A percentile compares a stretch with the other conserved stretches of the same genome.
Conservation (phyloP, 306 rosid species). For the Macrotyloma uniflorum region DNA sequence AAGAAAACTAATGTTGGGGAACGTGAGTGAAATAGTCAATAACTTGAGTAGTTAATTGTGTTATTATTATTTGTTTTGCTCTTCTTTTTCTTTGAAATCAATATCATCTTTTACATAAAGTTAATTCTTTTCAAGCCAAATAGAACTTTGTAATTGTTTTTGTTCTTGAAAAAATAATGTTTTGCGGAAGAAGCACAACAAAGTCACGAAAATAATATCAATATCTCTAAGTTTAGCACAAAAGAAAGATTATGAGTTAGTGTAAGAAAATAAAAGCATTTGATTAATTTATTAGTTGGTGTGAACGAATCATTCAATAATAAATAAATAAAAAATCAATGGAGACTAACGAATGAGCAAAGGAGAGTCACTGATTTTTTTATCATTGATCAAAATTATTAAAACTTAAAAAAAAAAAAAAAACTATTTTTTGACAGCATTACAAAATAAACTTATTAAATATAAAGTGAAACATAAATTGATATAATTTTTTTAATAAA, state of each 20-base stretch:
- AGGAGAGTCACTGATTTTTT: not conserved
- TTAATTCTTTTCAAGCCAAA: not conserved
- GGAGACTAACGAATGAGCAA: not conserved
- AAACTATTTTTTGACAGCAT: not conserved
- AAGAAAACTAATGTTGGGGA: not conserved
- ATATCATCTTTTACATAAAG: not conserved
- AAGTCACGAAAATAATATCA: not conserved
- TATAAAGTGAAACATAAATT: not conserved
- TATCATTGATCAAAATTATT: not conserved
- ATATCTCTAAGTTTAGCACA: not conserved
- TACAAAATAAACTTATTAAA: not conserved
- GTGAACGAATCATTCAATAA: slow-evolving; percentile 6
- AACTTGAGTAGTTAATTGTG: not conserved
- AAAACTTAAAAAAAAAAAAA: not conserved
- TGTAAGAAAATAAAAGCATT: too few relatives aligned
- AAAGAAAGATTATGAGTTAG: not conserved
- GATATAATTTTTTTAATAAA: not conserved
- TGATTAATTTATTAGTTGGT: not conserved
- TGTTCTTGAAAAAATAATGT: not conserved
- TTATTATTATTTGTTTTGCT: not conserved
- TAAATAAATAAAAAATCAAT: not conserved
- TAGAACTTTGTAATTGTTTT: not conserved
- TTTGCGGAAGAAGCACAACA: not conserved
- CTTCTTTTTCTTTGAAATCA: not conserved
- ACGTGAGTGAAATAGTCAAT: not conserved